Evolutionary conservation across 2,329 filamentous ascomycete species (phyloP), one percentile per base, ranked within the genome.

Genomic region (Colletotrichum salicis): DNA sequence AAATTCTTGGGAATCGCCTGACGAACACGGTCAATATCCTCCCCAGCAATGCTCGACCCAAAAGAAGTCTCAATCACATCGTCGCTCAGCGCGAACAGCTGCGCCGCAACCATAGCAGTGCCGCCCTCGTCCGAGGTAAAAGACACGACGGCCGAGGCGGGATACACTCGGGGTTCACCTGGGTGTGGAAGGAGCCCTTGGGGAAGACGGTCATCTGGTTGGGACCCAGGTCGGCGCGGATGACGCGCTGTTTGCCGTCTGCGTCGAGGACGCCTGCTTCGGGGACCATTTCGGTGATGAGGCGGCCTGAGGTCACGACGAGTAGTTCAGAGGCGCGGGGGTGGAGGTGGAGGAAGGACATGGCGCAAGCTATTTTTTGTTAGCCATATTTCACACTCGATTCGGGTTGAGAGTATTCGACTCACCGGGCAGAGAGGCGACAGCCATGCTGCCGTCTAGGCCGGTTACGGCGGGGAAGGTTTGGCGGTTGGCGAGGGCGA

Each of bases 301-400:
- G 71, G 29, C 73, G 77, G 48, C 84, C 85, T 64, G 82, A 74
- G 27, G 81, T 80, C 72, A 86, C 81, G 76, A 85, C 78, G 58
- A 84, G 81, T 41, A 86, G 80, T 77, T 86, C 84, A 22, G 81
- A 79, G 24, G 82, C 80, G 33, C 85, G 83, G 54, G 83, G 83
- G 76, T 86, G 84, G 3, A 82, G 78, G 79, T 86, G 85, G 6
- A 87, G 86, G 12, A 85, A 88, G 81, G 87, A 88, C 78, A 90
- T 86, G 69, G 85, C 87, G 76, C 87, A 90, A 54, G 83, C 60
- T 63, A 11, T 55, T 27, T 48, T 1, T 48, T 48, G 6, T n/a
- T 48, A n/a, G 37, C 33, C 33, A 35, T 8, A 10, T 10, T 35
- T 11, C 33, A 35, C 11, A 12, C 2, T 35, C 33, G 33, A 35